Evolutionary conservation across 2,329 filamentous ascomycete species (phyloP).

Genomic region (Phoma sp.): DNA sequence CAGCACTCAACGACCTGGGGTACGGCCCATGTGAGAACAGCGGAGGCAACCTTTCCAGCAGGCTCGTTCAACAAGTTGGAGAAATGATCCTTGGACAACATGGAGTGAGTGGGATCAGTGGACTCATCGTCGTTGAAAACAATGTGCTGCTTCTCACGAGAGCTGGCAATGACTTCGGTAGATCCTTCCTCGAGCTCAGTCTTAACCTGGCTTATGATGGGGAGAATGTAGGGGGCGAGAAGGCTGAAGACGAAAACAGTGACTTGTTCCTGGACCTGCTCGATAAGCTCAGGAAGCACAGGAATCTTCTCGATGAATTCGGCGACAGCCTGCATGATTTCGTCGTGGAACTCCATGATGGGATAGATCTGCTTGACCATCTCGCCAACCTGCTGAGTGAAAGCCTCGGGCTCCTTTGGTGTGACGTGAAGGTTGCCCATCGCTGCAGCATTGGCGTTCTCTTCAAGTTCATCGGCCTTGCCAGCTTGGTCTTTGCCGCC

Average conservation of each 20-base stretch:
- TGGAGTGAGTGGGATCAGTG: constrained; percentile 88
- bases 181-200: constrained; percentile 85
- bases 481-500: constrained; percentile 75
- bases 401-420: constrained; percentile 82
- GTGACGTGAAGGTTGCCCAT: constrained; percentile 76
- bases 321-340: constrained; percentile 79
- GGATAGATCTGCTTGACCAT: constrained; percentile 83
- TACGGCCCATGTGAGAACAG: constrained; percentile 82
- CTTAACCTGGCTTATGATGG: constrained; percentile 86
- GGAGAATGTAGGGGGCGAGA: constrained; percentile 84
- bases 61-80: constrained; percentile 87
- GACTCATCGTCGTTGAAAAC: constrained; percentile 81
- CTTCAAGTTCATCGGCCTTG: constrained; percentile 80
- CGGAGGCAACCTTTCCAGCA: constrained; percentile 80
- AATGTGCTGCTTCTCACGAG: constrained; percentile 80
- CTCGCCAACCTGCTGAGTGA: constrained; percentile 75
- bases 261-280: constrained; percentile 85
- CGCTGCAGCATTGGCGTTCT: constrained; percentile 75
- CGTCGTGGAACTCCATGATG: constrained; percentile 88
- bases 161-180: constrained; percentile 84
- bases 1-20: constrained; percentile 88
- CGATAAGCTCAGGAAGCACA: constrained; percentile 80
- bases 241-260: constrained; percentile 91
- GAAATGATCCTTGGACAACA: constrained; percentile 96
- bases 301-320: constrained; percentile 84